Evolutionary conservation across 176 grass and related monocot species (phyloP).

Genomic region (Musa acuminata): DNA sequence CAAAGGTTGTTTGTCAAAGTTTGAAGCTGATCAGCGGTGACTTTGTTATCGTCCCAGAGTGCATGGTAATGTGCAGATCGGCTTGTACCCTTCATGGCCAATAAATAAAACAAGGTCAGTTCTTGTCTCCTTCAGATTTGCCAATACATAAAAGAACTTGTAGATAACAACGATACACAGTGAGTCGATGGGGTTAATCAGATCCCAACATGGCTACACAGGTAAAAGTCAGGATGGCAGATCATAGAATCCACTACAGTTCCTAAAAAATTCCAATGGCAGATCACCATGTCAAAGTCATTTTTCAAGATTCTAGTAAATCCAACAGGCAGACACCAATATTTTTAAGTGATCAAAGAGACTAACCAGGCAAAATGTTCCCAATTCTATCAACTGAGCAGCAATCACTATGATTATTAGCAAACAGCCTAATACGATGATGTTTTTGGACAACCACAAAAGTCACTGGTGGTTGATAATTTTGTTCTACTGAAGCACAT

Average conservation of each 20-base stretch:
- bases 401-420: conserved; percentile 65
- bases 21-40: conserved; percentile 70
- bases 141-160: too few relatives aligned
- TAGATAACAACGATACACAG: conserved; percentile 4
- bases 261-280: conserved; percentile 32
- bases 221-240: conserved; percentile 93
- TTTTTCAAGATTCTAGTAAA: background rate
- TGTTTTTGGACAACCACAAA: too few relatives aligned
- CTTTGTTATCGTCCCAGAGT: conserved; percentile 92
- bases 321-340: background rate
- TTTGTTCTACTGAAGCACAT: conserved; percentile 62
- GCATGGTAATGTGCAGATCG: conserved; percentile 91
- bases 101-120: too few relatives aligned
- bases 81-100: conserved; percentile 51
- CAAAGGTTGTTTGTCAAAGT: conserved; percentile 88
- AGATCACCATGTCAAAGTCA: background rate
- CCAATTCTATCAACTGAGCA: conserved; percentile 54
- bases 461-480: conserved; percentile 72
- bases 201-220: conserved; percentile 94
- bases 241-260: conserved; percentile 94
- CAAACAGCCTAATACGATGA: too few relatives aligned
- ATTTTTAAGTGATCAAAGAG: background rate
- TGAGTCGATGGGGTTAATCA: conserved; percentile 20
- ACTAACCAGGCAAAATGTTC: conserved; percentile 78
- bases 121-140: too few relatives aligned